These are phyloP conservation scores for Plasmopara muralis DNA, from an alignment of 352 stramenopile species.

Conservation along the genomic window DNA sequence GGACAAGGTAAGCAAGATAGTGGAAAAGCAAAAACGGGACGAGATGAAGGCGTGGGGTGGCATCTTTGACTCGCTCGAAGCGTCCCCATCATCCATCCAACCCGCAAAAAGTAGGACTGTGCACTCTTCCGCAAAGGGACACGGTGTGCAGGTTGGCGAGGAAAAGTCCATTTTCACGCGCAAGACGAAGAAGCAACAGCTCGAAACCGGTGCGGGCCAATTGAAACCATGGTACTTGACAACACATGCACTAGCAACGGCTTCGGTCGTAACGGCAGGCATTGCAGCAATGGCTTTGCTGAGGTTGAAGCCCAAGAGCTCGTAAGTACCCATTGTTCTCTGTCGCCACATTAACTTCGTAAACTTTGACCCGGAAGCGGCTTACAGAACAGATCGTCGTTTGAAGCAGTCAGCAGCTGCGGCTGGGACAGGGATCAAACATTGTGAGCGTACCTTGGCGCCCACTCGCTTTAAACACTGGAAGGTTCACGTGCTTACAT, in stretches of 20 bases:
- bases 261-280: conserved; percentile 62
- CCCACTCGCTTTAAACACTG: conserved; percentile 18
- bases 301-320: conserved; percentile 52
- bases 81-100: conserved; percentile 22
- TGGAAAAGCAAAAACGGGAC: conserved; percentile 68
- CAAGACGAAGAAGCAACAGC: conserved; percentile 40
- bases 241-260: conserved; percentile 46
- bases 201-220: conserved; percentile 2
- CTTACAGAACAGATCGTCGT: no score
- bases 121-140: background rate
- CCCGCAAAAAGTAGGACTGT: conserved; percentile 7
- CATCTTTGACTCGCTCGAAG: conserved; percentile 58
- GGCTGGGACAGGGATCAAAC: conserved; percentile 18
- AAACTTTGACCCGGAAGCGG: background rate
- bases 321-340: conserved; percentile 16
- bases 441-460: conserved; percentile 13
- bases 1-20: conserved; percentile 59
- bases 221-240: conserved; percentile 58
- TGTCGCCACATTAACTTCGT: conserved; percentile 16
- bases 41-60: conserved; percentile 79
- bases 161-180: conserved; percentile 72
- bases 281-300: conserved; percentile 57
- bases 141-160: conserved; percentile 3
- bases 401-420: conserved; percentile 15
- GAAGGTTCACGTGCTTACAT: no score